Percentiles rank a stretch among this genome's conserved stretches.
Conservation (phyloP, 2,329 filamentous ascomycete species). For the Leptographium lundbergii region DNA sequence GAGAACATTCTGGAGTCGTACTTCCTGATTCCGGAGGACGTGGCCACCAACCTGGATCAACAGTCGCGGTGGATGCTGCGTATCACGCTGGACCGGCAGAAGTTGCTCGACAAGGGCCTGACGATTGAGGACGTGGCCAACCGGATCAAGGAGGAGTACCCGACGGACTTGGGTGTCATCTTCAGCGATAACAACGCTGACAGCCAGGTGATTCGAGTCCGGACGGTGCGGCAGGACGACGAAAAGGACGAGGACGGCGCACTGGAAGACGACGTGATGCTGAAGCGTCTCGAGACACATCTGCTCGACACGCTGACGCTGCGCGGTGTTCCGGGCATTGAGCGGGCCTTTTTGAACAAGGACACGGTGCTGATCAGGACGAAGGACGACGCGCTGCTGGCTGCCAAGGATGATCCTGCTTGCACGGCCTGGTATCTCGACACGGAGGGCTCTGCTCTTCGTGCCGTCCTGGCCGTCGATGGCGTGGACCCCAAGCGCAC, state of each 20-base stretch:
- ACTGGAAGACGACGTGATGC: constrained; percentile 75
- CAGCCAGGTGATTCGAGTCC: constrained; percentile 84
- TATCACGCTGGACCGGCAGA: constrained; percentile 84
- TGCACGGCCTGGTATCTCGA: constrained; percentile 95
- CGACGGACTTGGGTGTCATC: constrained; percentile 75
- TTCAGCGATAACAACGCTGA: constrained; percentile 98
- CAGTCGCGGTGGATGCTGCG: constrained; percentile 95
- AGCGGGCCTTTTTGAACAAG: constrained; percentile 85
- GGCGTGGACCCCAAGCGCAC: constrained; percentile 80
- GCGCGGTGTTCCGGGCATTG: constrained; percentile 78
- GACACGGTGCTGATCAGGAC: constrained; percentile 56
- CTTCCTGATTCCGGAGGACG: constrained; percentile 83
- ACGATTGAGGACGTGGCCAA: constrained; percentile 82
- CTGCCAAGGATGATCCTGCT: constrained; percentile 57
- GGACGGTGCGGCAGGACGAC: constrained; percentile 58
- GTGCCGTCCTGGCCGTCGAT: constrained; percentile 70
- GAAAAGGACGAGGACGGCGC: constrained; percentile 58
- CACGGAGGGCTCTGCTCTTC: constrained; percentile 80
- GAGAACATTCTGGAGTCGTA: constrained; percentile 92
- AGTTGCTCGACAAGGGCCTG: constrained; percentile 88
- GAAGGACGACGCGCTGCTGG: constrained; percentile 59
- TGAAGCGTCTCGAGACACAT: constrained; percentile 85
- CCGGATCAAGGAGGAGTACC: constrained; percentile 81
- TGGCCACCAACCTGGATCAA: constrained; percentile 44
- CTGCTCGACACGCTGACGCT: constrained; percentile 83